Evolutionary conservation across 805 yeast genomes (phyloP).

Genomic region (Candida chilensis): DNA sequence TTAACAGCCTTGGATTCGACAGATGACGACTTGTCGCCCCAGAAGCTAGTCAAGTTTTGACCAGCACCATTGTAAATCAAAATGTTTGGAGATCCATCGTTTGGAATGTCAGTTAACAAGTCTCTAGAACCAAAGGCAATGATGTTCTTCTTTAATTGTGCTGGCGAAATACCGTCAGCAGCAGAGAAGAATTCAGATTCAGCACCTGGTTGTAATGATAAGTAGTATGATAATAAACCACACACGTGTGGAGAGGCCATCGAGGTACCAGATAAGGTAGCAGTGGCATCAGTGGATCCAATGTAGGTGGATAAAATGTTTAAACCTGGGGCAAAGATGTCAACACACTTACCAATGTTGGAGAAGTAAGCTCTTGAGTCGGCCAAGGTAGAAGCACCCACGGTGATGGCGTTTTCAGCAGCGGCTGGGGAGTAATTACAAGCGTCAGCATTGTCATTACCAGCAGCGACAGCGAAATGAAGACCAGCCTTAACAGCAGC

Average conservation of each 20-base stretch:
- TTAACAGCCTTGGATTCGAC: background rate
- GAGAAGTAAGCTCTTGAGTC: constrained; percentile 94
- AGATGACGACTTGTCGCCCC: constrained; percentile 24
- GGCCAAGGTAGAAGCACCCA: constrained; percentile 86
- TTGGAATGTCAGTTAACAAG: constrained; percentile 53
- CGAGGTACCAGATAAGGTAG: constrained; percentile 88
- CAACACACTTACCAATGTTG: constrained; percentile 93
- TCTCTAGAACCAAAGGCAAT: constrained; percentile 59
- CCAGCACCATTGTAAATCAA: constrained; percentile 82
- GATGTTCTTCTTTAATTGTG: constrained; percentile 68
- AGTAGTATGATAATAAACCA: constrained; percentile 83
- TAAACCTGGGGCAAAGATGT: constrained; percentile 94
- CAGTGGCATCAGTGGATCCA: constrained; percentile 69
- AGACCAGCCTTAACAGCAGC: constrained; percentile 87
- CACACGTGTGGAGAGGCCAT: constrained; percentile 98
- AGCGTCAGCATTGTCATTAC: constrained; percentile 90
- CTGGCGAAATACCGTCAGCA: constrained; percentile 52
- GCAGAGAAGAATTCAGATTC: constrained; percentile 54
- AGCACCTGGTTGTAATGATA: constrained; percentile 75
- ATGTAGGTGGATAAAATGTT: constrained; percentile 78
- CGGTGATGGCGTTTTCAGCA: constrained; percentile 78
- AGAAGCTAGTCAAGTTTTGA: constrained; percentile 55
- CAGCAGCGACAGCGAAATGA: constrained; percentile 94
- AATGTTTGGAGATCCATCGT: constrained; percentile 61
- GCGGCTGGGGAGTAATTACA: constrained; percentile 90